Percentiles rank a stretch among this genome's conserved stretches.
These are phyloP conservation scores for Microsporum ferrugineum DNA, from an alignment of 2,329 filamentous ascomycete genomes.

Conservation along the genomic window DNA sequence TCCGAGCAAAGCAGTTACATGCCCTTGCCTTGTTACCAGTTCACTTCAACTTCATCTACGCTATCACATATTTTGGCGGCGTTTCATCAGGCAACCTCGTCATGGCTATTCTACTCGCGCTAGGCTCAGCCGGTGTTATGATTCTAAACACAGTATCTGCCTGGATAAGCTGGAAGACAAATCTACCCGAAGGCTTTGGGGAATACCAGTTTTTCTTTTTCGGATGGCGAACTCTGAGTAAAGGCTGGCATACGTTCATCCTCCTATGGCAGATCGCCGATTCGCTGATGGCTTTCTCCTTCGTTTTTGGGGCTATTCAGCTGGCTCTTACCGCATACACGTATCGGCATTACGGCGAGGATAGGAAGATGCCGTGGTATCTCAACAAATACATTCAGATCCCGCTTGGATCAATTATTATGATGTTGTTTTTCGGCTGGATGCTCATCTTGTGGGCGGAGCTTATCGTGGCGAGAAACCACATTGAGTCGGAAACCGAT, in stretches of 20 bases:
- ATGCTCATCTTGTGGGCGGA: constrained; percentile 4
- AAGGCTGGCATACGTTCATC: constrained; percentile 7
- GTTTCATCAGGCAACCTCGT: constrained; percentile 3
- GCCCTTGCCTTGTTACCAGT: constrained; percentile 6
- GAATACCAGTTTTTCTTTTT: constrained; percentile 9
- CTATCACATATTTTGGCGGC: constrained; percentile 4
- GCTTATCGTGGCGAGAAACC: constrained; percentile 4
- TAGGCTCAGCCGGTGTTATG: constrained; percentile 4
- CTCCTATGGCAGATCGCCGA: constrained; percentile 7
- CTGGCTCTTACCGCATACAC: neutral
- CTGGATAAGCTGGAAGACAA: constrained; percentile 7
- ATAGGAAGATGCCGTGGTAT: neutral
- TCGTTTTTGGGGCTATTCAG: neutral
- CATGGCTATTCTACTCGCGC: neutral
- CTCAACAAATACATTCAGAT: neutral
- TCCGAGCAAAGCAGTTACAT: constrained; percentile 4
- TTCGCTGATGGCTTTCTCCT: neutral
- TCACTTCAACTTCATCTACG: constrained; percentile 6
- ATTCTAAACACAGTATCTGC: constrained; percentile 3
- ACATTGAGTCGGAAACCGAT: constrained; percentile 7
- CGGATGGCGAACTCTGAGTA: constrained; percentile 5
- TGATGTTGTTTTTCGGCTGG: neutral
- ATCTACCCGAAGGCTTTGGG: constrained; percentile 5
- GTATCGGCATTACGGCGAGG: neutral
- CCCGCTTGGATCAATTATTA: neutral